Base-by-base conservation (phyloP, 2,329 filamentous ascomycete genomes). In the Elsinoe arachidis region DNA sequence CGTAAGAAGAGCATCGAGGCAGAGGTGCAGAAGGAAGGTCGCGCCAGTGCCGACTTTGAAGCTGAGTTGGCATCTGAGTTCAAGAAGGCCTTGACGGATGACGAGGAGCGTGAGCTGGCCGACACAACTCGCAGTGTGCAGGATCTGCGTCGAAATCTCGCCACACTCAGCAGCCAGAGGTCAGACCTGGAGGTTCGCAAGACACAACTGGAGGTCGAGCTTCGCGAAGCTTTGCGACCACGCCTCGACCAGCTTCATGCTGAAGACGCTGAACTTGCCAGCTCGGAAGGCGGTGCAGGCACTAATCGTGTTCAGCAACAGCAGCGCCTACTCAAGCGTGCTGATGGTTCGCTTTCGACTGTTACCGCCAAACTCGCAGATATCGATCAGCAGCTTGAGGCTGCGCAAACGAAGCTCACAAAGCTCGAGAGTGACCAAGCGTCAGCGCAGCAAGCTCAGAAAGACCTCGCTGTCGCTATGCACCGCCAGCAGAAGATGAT, bases 171-270 rank as follows among this genome's bases (percentile, higher is more conserved):
- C 66, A 82, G 80, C 57, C 79, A 82, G 59, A 84, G 91, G 34
- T 82, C 88, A 62, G 86, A 90, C 58, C 77, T 95, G 1, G 90
- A 96, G 71, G 82, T 80, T 23, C 82, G 83, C 56, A 97, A 96
- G 74, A 85, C 86, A 55, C 82, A 88, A 37, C 78, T 97, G 26
- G 92, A 99, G 69, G 83, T 88, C 34, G 89, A 95, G 66, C 76
- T 99, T 49, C 85, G 87, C n/a, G 88, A 95, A 66, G 95, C 96
- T 65, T 78, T 99, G 43, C 85, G 87, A 66, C 86, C 90, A 64
- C 88, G 87, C 63, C 81, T 97, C 33, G 91, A 96, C 64, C 88
- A 96, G 69, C 80, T 99, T 56, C 86, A 87, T 62, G 82, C 83
- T 60, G 82, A 87, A 65, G 88, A 86, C 14, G 81, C 87, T 60